Evolutionary conservation across 2,329 filamentous ascomycete species (phyloP).

Genomic region (Trichoderma hamatum): DNA sequence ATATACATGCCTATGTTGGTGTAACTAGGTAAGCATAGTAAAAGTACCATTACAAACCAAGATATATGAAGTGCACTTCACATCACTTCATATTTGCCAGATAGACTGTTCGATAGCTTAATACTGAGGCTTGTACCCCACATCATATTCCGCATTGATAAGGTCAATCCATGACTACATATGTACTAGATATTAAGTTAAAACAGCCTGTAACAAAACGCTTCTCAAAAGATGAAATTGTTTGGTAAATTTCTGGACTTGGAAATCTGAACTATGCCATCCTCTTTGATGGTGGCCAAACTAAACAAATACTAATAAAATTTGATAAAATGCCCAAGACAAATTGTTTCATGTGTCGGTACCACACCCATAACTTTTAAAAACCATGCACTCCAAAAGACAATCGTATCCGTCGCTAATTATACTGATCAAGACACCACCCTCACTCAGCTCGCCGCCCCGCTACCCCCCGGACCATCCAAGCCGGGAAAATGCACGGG

Average conservation of each 20-base stretch:
- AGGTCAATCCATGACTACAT: no score
- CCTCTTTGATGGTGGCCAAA: neutral
- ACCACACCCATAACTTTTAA: neutral
- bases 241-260: neutral
- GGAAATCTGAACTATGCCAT: neutral
- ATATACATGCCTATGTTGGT: no score
- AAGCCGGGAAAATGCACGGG: constrained; percentile 44
- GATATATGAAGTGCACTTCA: no score
- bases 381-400: neutral
- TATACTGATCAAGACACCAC: neutral
- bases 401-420: neutral
- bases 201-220: neutral
- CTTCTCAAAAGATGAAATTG: no score
- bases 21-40: no score
- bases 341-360: neutral
- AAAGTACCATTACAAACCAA: no score
- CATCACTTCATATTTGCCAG: no score
- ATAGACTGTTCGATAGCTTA: no score
- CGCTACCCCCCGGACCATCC: constrained; percentile 34
- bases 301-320: neutral
- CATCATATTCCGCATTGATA: no score
- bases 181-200: no score
- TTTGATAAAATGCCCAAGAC: neutral
- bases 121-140: no score
- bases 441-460: constrained; percentile 7